Percentiles rank a stretch among this genome's conserved stretches.
Evolutionary conservation across 352 stramenopile species (phyloP).

Genomic region (Pilasporangium apinafurcum): DNA sequence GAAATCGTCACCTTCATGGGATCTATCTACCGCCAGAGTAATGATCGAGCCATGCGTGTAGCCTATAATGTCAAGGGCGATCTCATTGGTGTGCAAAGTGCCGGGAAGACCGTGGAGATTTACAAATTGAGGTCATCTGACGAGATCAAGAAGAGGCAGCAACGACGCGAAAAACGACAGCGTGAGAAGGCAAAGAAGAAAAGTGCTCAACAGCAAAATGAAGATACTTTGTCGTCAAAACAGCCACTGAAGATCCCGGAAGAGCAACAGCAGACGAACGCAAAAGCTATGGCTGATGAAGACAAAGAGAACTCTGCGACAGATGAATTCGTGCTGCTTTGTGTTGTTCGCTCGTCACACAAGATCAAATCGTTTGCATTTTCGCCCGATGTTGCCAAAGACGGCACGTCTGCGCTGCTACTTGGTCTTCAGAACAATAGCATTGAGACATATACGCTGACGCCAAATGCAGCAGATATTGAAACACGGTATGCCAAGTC

Average conservation of each 20-base stretch:
- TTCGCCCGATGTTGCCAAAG: conserved; percentile 73
- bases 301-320: conserved; percentile 57
- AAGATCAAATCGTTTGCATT: conserved; percentile 88
- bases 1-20: conserved; percentile 55
- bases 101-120: conserved; percentile 88
- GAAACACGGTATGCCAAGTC: conserved; percentile 62
- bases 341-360: conserved; percentile 77
- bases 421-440: conserved; percentile 89
- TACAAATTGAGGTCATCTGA: conserved; percentile 79
- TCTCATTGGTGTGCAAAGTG: conserved; percentile 69
- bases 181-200: conserved; percentile 88
- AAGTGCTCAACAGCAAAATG: conserved; percentile 21
- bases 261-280: conserved; percentile 16
- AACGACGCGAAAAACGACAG: conserved; percentile 82
- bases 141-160: conserved; percentile 91
- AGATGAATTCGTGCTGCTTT: conserved; percentile 83
- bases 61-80: conserved; percentile 50
- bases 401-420: conserved; percentile 77
- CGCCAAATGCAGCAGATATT: conserved; percentile 43
- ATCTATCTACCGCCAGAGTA: conserved; percentile 68
- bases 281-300: conserved; percentile 30
- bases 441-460: conserved; percentile 85
- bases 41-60: conserved; percentile 64
- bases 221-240: conserved; percentile 3
- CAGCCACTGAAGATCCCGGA: conserved; percentile 23